Conservation (phyloP, 495 filamentous ascomycete species). For the Viridothelium virens region DNA sequence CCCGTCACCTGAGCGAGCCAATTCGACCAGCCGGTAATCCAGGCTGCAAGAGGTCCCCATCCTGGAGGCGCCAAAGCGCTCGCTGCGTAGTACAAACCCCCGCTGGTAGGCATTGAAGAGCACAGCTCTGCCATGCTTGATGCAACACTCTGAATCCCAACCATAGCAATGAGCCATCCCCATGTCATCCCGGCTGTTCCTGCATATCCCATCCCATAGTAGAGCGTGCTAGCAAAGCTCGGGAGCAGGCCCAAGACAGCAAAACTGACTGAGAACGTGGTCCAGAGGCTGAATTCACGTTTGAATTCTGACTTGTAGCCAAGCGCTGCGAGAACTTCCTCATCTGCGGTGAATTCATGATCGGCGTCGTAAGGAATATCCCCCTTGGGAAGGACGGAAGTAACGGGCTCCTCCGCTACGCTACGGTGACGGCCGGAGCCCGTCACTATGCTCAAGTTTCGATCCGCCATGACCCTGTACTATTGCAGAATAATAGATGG, state of each 20-base stretch:
- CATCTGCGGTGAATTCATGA: slow-evolving; percentile 49
- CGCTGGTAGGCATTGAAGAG: slow-evolving; percentile 63
- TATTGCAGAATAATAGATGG: neutral
- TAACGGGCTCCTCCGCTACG: slow-evolving; percentile 52
- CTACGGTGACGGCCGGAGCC: slow-evolving; percentile 24
- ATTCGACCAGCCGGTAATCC: slow-evolving; percentile 48
- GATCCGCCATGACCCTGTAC: slow-evolving; percentile 17
- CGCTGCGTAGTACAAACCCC: slow-evolving; percentile 71
- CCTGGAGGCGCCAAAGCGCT: slow-evolving; percentile 71
- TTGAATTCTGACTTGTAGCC: slow-evolving; percentile 74
- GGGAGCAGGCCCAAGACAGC: slow-evolving; percentile 67
- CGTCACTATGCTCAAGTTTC: slow-evolving; percentile 23
- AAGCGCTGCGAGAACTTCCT: slow-evolving; percentile 59
- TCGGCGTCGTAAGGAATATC: slow-evolving; percentile 51
- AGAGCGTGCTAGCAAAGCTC: slow-evolving; percentile 66
- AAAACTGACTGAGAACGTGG: slow-evolving; percentile 71
- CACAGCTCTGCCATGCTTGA: slow-evolving; percentile 61
- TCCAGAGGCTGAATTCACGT: slow-evolving; percentile 75
- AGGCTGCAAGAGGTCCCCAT: slow-evolving; percentile 67
- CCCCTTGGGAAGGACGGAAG: slow-evolving; percentile 57
- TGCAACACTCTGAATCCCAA: slow-evolving; percentile 67
- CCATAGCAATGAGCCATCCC: slow-evolving; percentile 71
- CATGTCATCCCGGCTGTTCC: slow-evolving; percentile 71
- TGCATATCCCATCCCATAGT: slow-evolving; percentile 76
- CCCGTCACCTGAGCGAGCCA: slow-evolving; percentile 57